Evolutionary conservation across 2,329 filamentous ascomycete species (phyloP).

Genomic region (Pezicula neosporulosa): DNA sequence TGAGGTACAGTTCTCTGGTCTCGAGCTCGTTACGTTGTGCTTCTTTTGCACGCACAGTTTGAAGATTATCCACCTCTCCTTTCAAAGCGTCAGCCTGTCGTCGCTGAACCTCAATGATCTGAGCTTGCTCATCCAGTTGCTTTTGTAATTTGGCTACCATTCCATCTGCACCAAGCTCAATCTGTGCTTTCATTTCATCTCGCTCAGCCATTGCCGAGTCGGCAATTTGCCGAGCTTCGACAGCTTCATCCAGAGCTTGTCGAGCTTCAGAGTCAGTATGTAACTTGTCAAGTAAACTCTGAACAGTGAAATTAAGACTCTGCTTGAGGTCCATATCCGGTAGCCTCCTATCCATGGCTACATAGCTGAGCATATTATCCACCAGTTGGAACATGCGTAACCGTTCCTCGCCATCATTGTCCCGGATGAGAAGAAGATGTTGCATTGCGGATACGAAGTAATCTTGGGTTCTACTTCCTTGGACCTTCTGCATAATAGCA

Average conservation of each 20-base stretch:
- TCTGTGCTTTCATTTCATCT: constrained; percentile 85
- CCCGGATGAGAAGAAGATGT: constrained; percentile 86
- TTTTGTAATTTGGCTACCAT: constrained; percentile 89
- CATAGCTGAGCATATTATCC: constrained; percentile 98
- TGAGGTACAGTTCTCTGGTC: constrained; percentile 93
- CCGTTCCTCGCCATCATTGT: constrained; percentile 88
- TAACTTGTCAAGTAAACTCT: constrained; percentile 89
- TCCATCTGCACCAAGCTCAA: constrained; percentile 90
- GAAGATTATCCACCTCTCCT: constrained; percentile 82
- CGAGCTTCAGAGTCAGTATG: constrained; percentile 95
- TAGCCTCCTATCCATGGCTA: constrained; percentile 93
- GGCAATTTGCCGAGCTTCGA: constrained; percentile 87
- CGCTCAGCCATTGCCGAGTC: constrained; percentile 95
- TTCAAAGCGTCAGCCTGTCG: constrained; percentile 86
- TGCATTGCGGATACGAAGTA: constrained; percentile 96
- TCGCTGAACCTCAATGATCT: constrained; percentile 84
- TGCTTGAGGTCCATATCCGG: constrained; percentile 98
- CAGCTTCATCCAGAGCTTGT: constrained; percentile 85
- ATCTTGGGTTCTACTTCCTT: constrained; percentile 82
- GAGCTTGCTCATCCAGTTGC: constrained; percentile 88
- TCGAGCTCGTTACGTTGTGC: constrained; percentile 93
- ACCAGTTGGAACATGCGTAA: constrained; percentile 96
- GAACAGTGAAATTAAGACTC: constrained; percentile 94
- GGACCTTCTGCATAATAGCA: constrained; percentile 81
- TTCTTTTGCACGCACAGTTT: constrained; percentile 83